Conservation (phyloP, 2,329 filamentous ascomycete species). For the Apiospora aurea region DNA sequence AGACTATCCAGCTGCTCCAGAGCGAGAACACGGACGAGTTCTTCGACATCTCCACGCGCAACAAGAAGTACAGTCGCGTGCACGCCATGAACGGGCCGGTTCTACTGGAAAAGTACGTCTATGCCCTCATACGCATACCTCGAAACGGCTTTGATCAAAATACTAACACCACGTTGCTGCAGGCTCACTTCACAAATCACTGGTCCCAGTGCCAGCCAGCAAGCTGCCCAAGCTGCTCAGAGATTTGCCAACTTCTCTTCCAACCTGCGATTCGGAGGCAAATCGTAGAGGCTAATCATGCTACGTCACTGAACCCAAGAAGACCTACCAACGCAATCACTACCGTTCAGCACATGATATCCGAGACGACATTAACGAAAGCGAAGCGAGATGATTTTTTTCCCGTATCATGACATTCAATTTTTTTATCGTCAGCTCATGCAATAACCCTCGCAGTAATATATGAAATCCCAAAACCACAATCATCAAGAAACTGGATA, state of each 20-base stretch:
- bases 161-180: conserved; percentile 36
- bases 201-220: conserved; percentile 54
- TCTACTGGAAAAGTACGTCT: conserved; percentile 84
- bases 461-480: conserved; percentile 8
- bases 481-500: conserved; percentile 17
- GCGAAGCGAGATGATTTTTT: conserved; percentile 10
- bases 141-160: background rate
- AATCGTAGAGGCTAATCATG: conserved; percentile 41
- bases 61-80: conserved; percentile 93
- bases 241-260: conserved; percentile 76
- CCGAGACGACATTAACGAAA: conserved; percentile 15
- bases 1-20: conserved; percentile 89
- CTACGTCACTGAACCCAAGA: background rate
- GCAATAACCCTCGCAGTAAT: background rate
- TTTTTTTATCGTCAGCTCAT: conserved; percentile 17
- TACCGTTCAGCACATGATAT: conserved; percentile 6
- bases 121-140: background rate
- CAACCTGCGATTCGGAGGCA: conserved; percentile 75
- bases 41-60: conserved; percentile 87
- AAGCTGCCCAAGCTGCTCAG: conserved; percentile 55
- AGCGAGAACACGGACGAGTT: conserved; percentile 95
- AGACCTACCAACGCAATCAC: background rate
- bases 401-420: conserved; percentile 11
- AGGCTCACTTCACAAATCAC: conserved; percentile 72
- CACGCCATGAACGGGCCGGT: conserved; percentile 89